Base-by-base conservation (phyloP, 768 basidiomycete genomes). In the Panus rudis region DNA sequence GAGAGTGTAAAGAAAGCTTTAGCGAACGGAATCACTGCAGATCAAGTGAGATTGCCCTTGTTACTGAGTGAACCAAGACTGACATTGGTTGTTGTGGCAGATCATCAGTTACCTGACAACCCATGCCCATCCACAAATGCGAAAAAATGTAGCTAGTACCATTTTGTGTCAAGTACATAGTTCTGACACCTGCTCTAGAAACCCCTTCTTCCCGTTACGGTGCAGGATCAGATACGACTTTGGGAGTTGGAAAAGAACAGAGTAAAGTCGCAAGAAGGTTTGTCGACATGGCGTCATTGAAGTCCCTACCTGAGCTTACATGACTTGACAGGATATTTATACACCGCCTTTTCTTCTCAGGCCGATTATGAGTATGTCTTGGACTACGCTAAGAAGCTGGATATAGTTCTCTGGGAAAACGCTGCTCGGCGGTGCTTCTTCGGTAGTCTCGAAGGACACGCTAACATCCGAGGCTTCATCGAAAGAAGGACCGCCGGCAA, bases 71-170 rank as follows among this genome's bases (percentile, higher is more conserved):
- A 35, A 48, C 16, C 14, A 14, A 24, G 4, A 26, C 16, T 43
- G 44, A 35, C 33, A 17, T 20, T 16, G 33, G 7, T 16, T 17
- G 6, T 6, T 17, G n/a, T 35, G 33, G 47, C 43, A 98, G 92
- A 96, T 98, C 60, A 93, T 99, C 60, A 85, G 84, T 60, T 98
- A 98, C 63, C 74, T 99, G 31, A 78, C 83, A 20, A 84, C 86
- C 34, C 92, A 98, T 65, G 96, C 94, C 2, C 96, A 98, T 63
- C 89, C 92, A 21, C 94, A 97, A 65, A 98, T 99, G 96, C 79
- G 87, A 60, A 90, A 84, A 64, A 91, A 92, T 60, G 91, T 92
- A n/a, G n/a, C n/a, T 57, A 53, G 74, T 61, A 17, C 21, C 8
- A 17, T 7, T 14, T 17, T 17, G 6, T 16, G 21, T 17, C 16